Percentiles rank a stretch among this genome's conserved stretches.
Evolutionary conservation across 1,139 yeast species (phyloP).

Genomic region (Kodamaea arcana): DNA sequence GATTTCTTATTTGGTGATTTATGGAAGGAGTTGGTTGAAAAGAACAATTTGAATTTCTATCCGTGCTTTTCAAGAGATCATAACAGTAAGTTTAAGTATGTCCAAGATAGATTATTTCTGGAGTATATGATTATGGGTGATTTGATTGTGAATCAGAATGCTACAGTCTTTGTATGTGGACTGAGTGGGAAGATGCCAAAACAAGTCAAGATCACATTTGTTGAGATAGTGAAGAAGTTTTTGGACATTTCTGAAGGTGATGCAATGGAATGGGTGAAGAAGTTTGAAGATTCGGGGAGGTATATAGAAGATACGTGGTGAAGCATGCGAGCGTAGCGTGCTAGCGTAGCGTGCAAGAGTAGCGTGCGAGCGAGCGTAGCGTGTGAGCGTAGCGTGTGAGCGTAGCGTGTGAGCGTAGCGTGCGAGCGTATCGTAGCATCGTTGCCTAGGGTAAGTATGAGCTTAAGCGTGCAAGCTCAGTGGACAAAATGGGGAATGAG

Average conservation of each 20-base stretch:
- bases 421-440: no score
- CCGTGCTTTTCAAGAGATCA: conserved; percentile 20
- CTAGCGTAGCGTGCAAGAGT: no score
- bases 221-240: conserved; percentile 50
- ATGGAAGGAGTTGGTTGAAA: conserved; percentile 40
- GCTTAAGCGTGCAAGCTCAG: no score
- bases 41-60: conserved; percentile 19
- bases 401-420: no score
- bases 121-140: conserved; percentile 46
- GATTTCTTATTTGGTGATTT: conserved; percentile 61
- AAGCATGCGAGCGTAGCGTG: no score
- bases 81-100: conserved; percentile 52
- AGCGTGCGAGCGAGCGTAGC: no score
- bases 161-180: conserved; percentile 77
- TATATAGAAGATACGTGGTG: conserved; percentile 96
- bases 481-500: no score
- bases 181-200: conserved; percentile 94
- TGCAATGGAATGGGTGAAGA: conserved; percentile 49
- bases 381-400: no score
- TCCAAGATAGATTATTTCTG: conserved; percentile 64
- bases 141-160: conserved; percentile 50
- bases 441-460: no score
- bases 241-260: conserved; percentile 35
- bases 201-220: conserved; percentile 75
- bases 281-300: conserved; percentile 63